Evolutionary conservation across 176 grass and related monocot species (phyloP), one percentile per base, ranked within the genome.

Genomic region (Aegilops tauschii): DNA sequence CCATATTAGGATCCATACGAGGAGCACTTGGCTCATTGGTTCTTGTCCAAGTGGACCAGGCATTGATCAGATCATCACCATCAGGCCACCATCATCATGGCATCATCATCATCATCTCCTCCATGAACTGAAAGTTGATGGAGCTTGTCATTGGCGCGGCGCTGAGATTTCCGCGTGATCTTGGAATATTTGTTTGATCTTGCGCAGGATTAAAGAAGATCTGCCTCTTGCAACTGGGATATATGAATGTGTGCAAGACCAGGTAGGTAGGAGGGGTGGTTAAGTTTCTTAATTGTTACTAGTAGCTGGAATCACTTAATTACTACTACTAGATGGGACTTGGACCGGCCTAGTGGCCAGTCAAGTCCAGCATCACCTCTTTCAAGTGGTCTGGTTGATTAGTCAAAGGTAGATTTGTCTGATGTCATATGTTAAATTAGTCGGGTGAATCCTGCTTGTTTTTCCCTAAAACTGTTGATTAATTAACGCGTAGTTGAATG

Each of bases 171-270:
- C 18, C 4, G 63, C 25, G 29, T 69, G 81, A 80, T 76, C 27
- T 62, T 14, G 29, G 85, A 88, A 91, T 81, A 76, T 81, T 80
- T 81, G 70, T 67, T 31, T 47, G 82, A 91, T 88, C 66, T 68
- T 85, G 70, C 63, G 76, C 12, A 79, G 68, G 25, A 84, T 76
- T 45, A 77, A 69, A 47, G 13, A 68, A 87, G 68, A 52, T 83
- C 35, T 82, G 36, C n/a, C 13, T 62, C 62, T 75, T 79, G 32
- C 52, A 76, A 30, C 69, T 59, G 63, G 58, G 67, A 83, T 64
- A 74, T 80, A 35, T 80, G 31, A 65, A 35, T 73, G 27, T 45
- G 9, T 31, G 25, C 12, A 52, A 77, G 72, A 75, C 72, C 72
- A 50, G 72, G 42, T 76, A 32, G 44, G 34, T 23, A 17, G 72